Percentiles rank a stretch among this genome's conserved stretches.
These are phyloP conservation scores for Remersonia thermophila DNA, from an alignment of 2,329 filamentous ascomycete species.

Conservation along the genomic window DNA sequence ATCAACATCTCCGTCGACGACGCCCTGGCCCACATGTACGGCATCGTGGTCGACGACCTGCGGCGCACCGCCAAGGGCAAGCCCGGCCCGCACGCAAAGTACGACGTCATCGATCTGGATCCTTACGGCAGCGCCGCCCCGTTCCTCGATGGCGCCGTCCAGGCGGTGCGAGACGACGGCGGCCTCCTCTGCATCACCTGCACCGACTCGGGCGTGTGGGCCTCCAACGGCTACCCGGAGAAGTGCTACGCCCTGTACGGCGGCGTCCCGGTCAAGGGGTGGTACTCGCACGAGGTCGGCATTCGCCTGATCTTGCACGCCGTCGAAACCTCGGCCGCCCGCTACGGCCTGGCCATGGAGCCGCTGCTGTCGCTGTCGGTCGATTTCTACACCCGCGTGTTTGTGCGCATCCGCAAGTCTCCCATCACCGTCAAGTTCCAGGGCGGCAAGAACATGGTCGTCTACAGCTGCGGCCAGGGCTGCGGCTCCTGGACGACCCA, in stretches of 20 bases:
- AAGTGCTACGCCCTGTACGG: slow-evolving; percentile 93
- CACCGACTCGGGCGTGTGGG: slow-evolving; percentile 91
- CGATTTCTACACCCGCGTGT: slow-evolving; percentile 87
- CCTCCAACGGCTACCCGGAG: slow-evolving; percentile 85
- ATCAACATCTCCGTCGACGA: slow-evolving; percentile 68
- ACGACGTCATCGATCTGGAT: slow-evolving; percentile 92
- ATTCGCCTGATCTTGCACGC: slow-evolving; percentile 75
- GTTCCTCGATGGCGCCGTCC: slow-evolving; percentile 83
- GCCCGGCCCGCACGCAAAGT: slow-evolving; percentile 39
- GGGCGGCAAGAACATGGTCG: slow-evolving; percentile 81
- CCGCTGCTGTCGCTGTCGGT: slow-evolving; percentile 87
- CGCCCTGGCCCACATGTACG: slow-evolving; percentile 86
- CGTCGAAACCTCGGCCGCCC: slow-evolving; percentile 66
- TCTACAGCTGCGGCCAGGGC: slow-evolving; percentile 81
- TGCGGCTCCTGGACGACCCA: slow-evolving; percentile 90
- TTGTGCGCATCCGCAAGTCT: slow-evolving; percentile 68
- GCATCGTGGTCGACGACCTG: slow-evolving; percentile 43
- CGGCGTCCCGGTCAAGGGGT: slow-evolving; percentile 72
- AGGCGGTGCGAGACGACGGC: slow-evolving; percentile 70
- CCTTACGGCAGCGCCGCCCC: slow-evolving; percentile 89
- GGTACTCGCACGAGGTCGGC: slow-evolving; percentile 79
- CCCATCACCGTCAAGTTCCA: slow-evolving; percentile 82
- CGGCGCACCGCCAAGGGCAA: slow-evolving; percentile 27
- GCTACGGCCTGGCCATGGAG: slow-evolving; percentile 80
- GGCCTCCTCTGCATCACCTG: slow-evolving; percentile 91